These are phyloP conservation scores for Gryganskiella cystojenkinii DNA, from an alignment of 192 early-diverging fungal species.

Conservation along the genomic window DNA sequence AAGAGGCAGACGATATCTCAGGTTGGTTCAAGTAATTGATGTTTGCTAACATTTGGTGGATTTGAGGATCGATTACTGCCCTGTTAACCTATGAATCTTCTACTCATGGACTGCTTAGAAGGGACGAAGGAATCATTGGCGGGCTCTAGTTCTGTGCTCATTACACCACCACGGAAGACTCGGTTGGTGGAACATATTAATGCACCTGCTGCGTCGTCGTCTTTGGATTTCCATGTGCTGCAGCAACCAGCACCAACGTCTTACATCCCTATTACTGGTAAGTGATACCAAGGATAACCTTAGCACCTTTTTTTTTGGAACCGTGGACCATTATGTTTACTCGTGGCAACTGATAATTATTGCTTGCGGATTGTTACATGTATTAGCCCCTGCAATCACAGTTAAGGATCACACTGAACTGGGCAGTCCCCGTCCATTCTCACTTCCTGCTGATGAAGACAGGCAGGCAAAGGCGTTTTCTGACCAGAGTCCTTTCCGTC, in stretches of 20 bases:
- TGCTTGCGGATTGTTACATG: no score
- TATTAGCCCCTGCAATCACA: no score
- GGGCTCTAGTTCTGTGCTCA: neutral
- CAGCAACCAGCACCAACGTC: no score
- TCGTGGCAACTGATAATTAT: no score
- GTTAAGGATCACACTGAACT: no score
- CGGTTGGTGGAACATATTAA: slow-evolving; percentile 2
- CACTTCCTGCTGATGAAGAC: no score
- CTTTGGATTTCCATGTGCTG: neutral
- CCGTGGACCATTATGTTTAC: no score
- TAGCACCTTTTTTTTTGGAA: no score
- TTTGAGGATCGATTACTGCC: neutral
- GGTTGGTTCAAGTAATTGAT: slow-evolving; percentile 8
- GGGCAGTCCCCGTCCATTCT: no score
- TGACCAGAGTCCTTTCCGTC: neutral
- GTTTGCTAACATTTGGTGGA: neutral
- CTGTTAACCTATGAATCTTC: neutral
- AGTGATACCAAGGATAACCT: no score
- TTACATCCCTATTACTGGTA: no score
- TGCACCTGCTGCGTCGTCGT: neutral
- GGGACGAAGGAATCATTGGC: slow-evolving; percentile 7
- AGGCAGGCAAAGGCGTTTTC: no score
- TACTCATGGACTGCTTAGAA: neutral
- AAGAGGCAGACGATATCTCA: slow-evolving; percentile 8
- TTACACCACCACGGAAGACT: slow-evolving; percentile 7